Conservation (phyloP, 2,329 filamentous ascomycete genomes). For the Arthrobotrys entomopaga region DNA sequence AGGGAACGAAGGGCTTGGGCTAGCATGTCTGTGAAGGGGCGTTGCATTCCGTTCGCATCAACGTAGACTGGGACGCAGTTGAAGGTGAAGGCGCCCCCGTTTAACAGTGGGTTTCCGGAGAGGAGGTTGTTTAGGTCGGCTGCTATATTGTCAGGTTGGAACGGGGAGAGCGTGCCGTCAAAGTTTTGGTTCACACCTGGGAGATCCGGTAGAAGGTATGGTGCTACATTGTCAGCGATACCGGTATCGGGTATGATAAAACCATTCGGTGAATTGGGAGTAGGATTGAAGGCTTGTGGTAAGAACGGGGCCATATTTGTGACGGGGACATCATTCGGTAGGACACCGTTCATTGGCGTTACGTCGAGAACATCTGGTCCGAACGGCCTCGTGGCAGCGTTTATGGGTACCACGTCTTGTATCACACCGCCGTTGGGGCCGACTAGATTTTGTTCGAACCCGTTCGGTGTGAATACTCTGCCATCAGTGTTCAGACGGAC, state of each 20-base stretch:
- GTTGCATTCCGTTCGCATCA: conserved; percentile 29
- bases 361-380: neutral
- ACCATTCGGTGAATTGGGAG: too few species aligned
- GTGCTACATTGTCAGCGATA: neutral
- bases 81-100: conserved; percentile 27
- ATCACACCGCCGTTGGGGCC: conserved; percentile 1
- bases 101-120: neutral
- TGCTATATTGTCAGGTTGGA: neutral
- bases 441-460: conserved; percentile 23
- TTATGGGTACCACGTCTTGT: neutral
- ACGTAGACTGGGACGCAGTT: conserved; percentile 49
- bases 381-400: neutral
- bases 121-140: neutral
- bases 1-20: conserved; percentile 19
- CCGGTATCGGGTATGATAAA: neutral
- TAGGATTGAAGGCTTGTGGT: too few species aligned
- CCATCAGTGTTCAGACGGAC: conserved; percentile 9
- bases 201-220: neutral
- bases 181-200: conserved; percentile 17
- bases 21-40: conserved; percentile 15
- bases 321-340: neutral
- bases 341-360: too few species aligned
- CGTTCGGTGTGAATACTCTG: conserved; percentile 19
- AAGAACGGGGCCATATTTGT: neutral
- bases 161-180: neutral